Base-by-base conservation (phyloP, 768 basidiomycete genomes). In the Mycena polygramma region DNA sequence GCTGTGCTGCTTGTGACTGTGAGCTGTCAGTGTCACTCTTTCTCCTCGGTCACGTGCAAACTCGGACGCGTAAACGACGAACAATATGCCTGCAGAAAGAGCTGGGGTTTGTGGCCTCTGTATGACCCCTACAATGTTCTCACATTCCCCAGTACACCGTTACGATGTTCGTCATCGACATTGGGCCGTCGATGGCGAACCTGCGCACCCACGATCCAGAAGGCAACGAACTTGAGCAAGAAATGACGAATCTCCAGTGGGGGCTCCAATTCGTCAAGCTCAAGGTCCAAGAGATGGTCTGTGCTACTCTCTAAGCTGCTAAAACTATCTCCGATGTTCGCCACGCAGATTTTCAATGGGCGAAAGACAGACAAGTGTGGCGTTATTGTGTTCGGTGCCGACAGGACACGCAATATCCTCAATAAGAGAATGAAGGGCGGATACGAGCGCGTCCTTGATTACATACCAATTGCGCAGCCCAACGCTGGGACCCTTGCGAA, bases 321-420 rank as follows among this genome's bases (percentile, higher is more conserved):
- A 15, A 26, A 59, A 22, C 52, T 7, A 19, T 46, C 24, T 20
- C 62, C 58, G 53, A 61, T 69, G 46, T 36, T 65, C 61, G 37
- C 49, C 55, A 53, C 35, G 20, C 72, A 99, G 97, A 96, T 98
- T 73, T 96, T 91, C 77, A 90, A 93, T 73, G 94, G 92, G 17
- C 87, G 97, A 49, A 98, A 97, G 83, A 98, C 97, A 13, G 97
- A 97, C 77, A 91, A 95, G 77, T 95, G 95, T 77, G 94, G 95
- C n/a, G 89, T 98, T 36, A 87, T 98, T 55, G 81, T 92, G 4
- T 96, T 95, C 75, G 97, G 95, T n/a, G 89, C 92, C 2, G 90
- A 94, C 79, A 92, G 87, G 58, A 94, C 92, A 22, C 80, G 87
- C 65, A 95, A 94, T 71, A 78, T 88, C 53, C 79, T 95, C 71